Percentiles rank a stretch among this genome's conserved stretches.
These are phyloP conservation scores for Pyrenopolyporus hunteri DNA, from an alignment of 495 filamentous ascomycete species.

Conservation along the genomic window DNA sequence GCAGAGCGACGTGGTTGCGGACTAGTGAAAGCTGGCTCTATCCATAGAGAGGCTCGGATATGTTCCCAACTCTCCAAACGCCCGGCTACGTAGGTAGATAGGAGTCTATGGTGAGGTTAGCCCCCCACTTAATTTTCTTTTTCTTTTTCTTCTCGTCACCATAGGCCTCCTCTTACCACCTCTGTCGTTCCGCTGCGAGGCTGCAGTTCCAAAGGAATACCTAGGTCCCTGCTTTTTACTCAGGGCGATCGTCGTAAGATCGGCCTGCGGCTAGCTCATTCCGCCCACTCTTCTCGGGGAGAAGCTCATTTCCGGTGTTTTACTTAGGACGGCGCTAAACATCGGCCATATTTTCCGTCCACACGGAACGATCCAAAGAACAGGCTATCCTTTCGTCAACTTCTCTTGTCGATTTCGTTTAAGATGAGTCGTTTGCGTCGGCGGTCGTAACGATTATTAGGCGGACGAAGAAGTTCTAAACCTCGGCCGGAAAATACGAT, in stretches of 20 bases:
- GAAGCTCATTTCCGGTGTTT: conserved; percentile 35
- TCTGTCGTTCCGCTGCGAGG: conserved; percentile 21
- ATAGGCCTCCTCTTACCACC: neutral
- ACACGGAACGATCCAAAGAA: conserved; percentile 8
- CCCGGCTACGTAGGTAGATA: neutral
- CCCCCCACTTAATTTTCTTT: too few species aligned
- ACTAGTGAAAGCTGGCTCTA: conserved; percentile 2
- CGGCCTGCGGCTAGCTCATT: conserved; percentile 8
- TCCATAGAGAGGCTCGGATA: conserved; percentile 15
- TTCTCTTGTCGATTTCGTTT: conserved; percentile 3
- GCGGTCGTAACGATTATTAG: conserved; percentile 3
- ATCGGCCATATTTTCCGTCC: conserved; percentile 20
- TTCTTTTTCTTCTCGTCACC: neutral
- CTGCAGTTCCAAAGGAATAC: conserved; percentile 11
- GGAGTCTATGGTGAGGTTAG: too few species aligned
- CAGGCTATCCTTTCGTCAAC: neutral
- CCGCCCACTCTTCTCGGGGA: conserved; percentile 21
- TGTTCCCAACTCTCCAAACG: conserved; percentile 6
- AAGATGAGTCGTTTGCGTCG: neutral
- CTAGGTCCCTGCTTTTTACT: conserved; percentile 1
- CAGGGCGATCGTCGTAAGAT: conserved; percentile 18
- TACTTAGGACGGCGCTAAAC: conserved; percentile 26
- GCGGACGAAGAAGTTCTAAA: conserved; percentile 1
- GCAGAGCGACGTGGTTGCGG: conserved; percentile 25
- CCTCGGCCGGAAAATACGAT: neutral